These are phyloP conservation scores for Cladosporium sp. DNA, from an alignment of 2,329 filamentous ascomycete genomes.

Conservation along the genomic window DNA sequence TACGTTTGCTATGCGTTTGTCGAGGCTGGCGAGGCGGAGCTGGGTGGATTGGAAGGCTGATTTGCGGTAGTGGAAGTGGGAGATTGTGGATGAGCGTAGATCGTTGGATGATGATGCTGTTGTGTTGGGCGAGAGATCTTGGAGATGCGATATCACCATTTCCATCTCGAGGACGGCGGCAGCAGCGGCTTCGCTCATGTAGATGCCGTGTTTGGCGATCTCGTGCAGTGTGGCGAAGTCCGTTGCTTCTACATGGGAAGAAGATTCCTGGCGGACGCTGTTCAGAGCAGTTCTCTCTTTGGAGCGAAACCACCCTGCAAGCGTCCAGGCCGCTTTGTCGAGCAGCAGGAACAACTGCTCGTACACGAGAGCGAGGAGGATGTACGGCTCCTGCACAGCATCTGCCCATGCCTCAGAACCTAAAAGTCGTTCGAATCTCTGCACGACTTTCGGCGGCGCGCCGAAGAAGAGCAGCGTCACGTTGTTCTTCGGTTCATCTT, in stretches of 20 bases:
- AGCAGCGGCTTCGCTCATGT: conserved; percentile 41
- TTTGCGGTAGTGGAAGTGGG: conserved; percentile 33
- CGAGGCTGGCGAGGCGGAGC: conserved; percentile 39
- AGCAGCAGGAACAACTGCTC: conserved; percentile 39
- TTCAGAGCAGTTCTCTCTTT: conserved; percentile 34
- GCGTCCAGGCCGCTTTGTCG: conserved; percentile 36
- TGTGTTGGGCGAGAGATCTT: not conserved
- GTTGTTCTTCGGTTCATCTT: not conserved
- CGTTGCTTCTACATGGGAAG: conserved; percentile 25
- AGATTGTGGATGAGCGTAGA: conserved; percentile 17
- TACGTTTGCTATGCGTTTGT: conserved; percentile 43
- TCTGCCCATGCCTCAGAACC: conserved; percentile 30
- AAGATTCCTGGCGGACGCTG: conserved; percentile 28
- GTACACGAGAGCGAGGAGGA: conserved; percentile 37
- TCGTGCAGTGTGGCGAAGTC: conserved; percentile 40
- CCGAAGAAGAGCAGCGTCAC: conserved; percentile 12
- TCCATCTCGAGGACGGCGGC: conserved; percentile 35
- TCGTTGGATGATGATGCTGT: not conserved
- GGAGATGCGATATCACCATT: conserved; percentile 31
- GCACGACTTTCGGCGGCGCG: not conserved
- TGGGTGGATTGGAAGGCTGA: conserved; percentile 40
- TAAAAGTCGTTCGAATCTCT: conserved; percentile 2
- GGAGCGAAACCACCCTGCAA: conserved; percentile 36
- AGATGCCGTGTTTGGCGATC: conserved; percentile 43
- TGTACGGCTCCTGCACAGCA: conserved; percentile 37